Conservation (phyloP, 768 basidiomycete species). For the Trametes cubensis region DNA sequence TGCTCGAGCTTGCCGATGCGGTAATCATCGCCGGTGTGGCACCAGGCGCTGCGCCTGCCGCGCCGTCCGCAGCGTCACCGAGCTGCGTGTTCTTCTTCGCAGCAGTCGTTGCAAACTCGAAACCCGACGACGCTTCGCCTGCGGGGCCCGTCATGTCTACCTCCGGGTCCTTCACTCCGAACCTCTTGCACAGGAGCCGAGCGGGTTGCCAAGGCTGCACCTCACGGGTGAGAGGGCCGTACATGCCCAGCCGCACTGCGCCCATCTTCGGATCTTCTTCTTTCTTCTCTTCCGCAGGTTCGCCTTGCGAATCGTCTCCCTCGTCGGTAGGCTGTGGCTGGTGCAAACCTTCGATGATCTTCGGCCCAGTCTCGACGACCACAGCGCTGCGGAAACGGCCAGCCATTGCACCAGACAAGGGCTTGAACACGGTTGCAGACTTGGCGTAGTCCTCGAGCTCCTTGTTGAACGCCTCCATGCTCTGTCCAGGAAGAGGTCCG, state of each 20-base stretch:
- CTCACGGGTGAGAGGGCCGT: constrained; percentile 83
- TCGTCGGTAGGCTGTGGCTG: constrained; percentile 42
- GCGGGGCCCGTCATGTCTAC: constrained; percentile 45
- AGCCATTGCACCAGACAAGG: constrained; percentile 90
- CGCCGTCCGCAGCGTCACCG: neutral
- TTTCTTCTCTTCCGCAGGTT: constrained; percentile 49
- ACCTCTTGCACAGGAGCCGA: constrained; percentile 88
- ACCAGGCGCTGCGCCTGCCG: neutral
- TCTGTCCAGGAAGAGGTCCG: constrained; percentile 60
- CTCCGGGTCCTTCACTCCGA: constrained; percentile 88
- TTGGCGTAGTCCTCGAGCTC: constrained; percentile 89
- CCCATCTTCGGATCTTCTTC: constrained; percentile 76
- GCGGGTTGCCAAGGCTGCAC: constrained; percentile 76
- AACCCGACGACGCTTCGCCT: constrained; percentile 18
- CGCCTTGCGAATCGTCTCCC: constrained; percentile 12
- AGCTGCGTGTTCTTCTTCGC: constrained; percentile 9
- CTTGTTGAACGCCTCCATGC: constrained; percentile 68
- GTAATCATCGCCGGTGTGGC: constrained; percentile 22
- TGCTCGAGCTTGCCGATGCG: constrained; percentile 11
- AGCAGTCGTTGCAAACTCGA: constrained; percentile 19
- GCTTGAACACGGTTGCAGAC: constrained; percentile 88
- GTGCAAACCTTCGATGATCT: constrained; percentile 68
- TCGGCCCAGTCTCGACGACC: constrained; percentile 66
- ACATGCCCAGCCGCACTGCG: constrained; percentile 89
- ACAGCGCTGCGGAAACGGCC: constrained; percentile 87